Evolutionary conservation across 306 rosid species (phyloP).

Genomic region (Cyclanthera cordifolia): DNA sequence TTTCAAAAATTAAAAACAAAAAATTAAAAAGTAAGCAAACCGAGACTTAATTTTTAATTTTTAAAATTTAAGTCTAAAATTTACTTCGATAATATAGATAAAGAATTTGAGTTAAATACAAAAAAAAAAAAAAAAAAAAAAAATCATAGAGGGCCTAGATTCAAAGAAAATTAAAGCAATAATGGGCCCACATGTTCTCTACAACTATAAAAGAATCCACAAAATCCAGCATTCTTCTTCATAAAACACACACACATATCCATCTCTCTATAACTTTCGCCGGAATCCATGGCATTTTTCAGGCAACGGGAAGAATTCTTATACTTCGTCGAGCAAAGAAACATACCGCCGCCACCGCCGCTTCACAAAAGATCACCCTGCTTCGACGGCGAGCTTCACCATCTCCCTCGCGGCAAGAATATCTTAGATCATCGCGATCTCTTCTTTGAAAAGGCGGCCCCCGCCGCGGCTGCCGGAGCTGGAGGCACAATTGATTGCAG

Average conservation of each 20-base stretch:
- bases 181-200: background rate
- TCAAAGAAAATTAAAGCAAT: too few relatives aligned
- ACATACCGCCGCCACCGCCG: background rate
- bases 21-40: too few relatives aligned
- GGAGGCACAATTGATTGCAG: conserved; percentile 6
- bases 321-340: background rate
- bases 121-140: too few relatives aligned
- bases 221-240: background rate
- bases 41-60: too few relatives aligned
- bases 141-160: too few relatives aligned
- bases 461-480: background rate
- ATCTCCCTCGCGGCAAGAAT: background rate
- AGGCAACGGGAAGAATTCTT: background rate
- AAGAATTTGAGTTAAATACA: too few relatives aligned
- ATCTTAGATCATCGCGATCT: background rate
- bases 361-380: background rate
- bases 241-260: background rate
- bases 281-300: conserved; percentile 6
- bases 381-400: background rate
- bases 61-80: too few relatives aligned
- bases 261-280: background rate
- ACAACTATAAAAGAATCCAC: background rate
- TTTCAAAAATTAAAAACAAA: too few relatives aligned
- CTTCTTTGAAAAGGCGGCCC: background rate
- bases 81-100: too few relatives aligned